phyloP scores from a whole-genome alignment of 2,329 filamentous ascomycete genomes.

The Ceratocystis variospora region DNA sequence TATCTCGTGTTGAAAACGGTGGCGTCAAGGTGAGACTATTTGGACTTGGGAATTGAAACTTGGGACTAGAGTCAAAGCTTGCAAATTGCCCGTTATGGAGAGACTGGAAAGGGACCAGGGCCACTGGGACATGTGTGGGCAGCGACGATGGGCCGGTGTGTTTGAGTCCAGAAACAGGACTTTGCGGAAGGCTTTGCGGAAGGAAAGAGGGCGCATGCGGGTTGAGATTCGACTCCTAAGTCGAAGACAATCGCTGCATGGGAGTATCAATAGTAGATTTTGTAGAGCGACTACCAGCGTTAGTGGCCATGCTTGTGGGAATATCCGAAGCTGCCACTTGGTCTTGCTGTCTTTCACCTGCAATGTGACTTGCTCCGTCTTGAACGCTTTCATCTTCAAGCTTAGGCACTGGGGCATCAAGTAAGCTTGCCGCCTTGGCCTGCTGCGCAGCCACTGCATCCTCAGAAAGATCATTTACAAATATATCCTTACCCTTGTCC shows the following conservation, averaged over 20 bases:
- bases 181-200: slow-evolving; percentile 24
- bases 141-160: neutral
- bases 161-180: neutral
- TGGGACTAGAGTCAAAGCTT: neutral
- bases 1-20: neutral
- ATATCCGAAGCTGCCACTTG: neutral
- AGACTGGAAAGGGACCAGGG: neutral
- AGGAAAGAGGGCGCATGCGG: slow-evolving; percentile 43
- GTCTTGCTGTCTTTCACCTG: neutral
- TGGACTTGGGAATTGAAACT: slow-evolving; percentile 4
- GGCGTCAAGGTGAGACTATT: neutral
- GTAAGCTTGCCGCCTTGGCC: slow-evolving; percentile 21
- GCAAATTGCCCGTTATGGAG: neutral
- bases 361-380: neutral
- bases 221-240: slow-evolving; percentile 40
- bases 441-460: slow-evolving; percentile 28
- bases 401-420: slow-evolving; percentile 2
- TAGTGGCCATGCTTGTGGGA: neutral
- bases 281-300: neutral
- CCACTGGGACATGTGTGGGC: neutral
- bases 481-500: slow-evolving; percentile 23
- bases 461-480: slow-evolving; percentile 28
- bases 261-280: neutral
- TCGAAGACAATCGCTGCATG: slow-evolving; percentile 11
- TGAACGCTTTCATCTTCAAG: slow-evolving; percentile 16